Percentiles rank a stretch among this genome's conserved stretches.
Evolutionary conservation across 2,329 filamentous ascomycete genomes (phyloP).

Genomic region (Pleomassaria siparia): DNA sequence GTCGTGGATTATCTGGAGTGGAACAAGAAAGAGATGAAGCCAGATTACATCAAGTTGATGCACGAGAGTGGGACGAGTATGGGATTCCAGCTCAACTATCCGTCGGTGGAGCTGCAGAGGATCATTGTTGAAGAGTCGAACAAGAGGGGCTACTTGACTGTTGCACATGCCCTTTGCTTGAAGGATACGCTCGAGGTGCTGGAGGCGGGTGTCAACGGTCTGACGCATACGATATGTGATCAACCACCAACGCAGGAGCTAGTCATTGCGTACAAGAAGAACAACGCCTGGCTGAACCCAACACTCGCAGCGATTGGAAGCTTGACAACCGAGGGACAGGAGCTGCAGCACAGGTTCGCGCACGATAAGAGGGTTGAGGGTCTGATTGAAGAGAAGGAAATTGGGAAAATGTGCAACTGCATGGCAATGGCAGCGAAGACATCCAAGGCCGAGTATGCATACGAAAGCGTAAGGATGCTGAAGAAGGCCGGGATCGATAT

Average conservation of each 20-base stretch:
- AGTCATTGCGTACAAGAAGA: conserved; percentile 46
- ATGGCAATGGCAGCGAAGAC: conserved; percentile 41
- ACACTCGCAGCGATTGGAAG: conserved; percentile 46
- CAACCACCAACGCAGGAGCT: conserved; percentile 42
- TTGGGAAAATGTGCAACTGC: conserved; percentile 44
- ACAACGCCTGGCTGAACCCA: conserved; percentile 48
- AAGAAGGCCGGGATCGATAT: conserved; percentile 46
- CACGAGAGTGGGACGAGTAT: conserved; percentile 51
- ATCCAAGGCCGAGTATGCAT: conserved; percentile 44
- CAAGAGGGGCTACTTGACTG: conserved; percentile 38
- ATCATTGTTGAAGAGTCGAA: conserved; percentile 47
- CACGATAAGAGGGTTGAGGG: conserved; percentile 42
- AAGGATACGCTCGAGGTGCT: conserved; percentile 47
- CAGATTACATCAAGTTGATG: conserved; percentile 56
- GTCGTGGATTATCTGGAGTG: conserved; percentile 48
- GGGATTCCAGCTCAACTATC: conserved; percentile 40
- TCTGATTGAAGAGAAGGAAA: conserved; percentile 37
- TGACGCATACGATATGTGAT: conserved; percentile 49
- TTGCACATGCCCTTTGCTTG: conserved; percentile 46
- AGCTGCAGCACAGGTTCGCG: conserved; percentile 43
- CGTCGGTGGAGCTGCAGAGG: conserved; percentile 48
- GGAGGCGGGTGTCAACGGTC: conserved; percentile 45
- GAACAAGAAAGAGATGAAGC: conserved; percentile 42
- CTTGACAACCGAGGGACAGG: conserved; percentile 44
- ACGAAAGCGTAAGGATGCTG: conserved; percentile 44